Base-by-base conservation (phyloP, 2,329 filamentous ascomycete genomes). In the Trichophyton equinum region DNA sequence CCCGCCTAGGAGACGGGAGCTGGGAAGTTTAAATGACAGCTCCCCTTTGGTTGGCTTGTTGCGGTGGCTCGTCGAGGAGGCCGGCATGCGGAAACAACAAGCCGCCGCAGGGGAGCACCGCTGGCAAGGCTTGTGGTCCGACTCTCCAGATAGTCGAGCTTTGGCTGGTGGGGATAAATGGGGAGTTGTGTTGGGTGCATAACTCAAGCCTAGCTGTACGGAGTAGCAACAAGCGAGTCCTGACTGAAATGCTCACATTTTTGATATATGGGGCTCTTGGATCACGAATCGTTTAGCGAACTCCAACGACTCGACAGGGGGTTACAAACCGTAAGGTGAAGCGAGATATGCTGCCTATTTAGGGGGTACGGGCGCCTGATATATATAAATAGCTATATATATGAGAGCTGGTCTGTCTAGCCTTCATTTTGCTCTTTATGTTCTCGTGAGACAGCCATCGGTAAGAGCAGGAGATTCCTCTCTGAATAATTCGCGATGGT, bases 401-500 rank as follows among this genome's bases (percentile, higher is more conserved):
- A 44, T 44, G 15, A 44, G 40, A 44, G n/a, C 40, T 44, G 20
- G 40, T 5, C 40, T 44, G 40, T n/a, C 40, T 44, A n/a, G n/a
- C 40, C 15, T 44, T 7, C 15, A 18, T 51, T 51, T 51, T 27
- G 18, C 46, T 51, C 18, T 51, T 9, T 25, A 20, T 18, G 22
- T 51, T 13, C 13, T 20, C 8, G 2, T 51, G 46, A 27, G 18
- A 18, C 9, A 51, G 5, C 46, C 46, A 13, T 27, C 9, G 13
- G 18, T 9, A 20, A 13, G 6, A 9, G 46, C 46, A 25, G 27
- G 30, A 36, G 53, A 13, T 38, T 30, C 33, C 18, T 25, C n/a
- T 13, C 33, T 13, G 11, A 13, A 38, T 15, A 9, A n/a, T 47
- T 46, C 25, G 30, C 25, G 4, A 63, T 63, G 61, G 55, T 59